Evolutionary conservation across 805 yeast species (phyloP).

Genomic region (Saturnispora diversa): DNA sequence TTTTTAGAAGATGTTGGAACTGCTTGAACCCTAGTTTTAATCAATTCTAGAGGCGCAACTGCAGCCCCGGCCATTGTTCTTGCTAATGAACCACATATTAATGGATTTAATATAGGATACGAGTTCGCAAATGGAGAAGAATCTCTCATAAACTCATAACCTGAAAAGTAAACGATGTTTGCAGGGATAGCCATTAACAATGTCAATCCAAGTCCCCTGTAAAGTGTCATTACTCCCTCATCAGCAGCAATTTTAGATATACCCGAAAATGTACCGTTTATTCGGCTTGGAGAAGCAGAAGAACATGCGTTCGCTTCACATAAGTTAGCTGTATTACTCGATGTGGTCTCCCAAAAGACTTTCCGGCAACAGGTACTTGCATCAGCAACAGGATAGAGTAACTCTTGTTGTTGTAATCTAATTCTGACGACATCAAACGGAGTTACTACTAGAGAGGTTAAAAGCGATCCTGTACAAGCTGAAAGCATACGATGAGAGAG

Average conservation of each 20-base stretch:
- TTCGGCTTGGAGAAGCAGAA: constrained; percentile 25
- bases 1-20: constrained; percentile 41
- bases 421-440: constrained; percentile 78
- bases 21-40: constrained; percentile 87
- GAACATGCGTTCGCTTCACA: constrained; percentile 38
- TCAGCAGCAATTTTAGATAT: constrained; percentile 51
- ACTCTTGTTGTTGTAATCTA: constrained; percentile 69
- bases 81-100: constrained; percentile 80
- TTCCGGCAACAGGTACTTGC: constrained; percentile 30
- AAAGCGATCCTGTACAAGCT: constrained; percentile 67
- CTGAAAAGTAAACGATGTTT: constrained; percentile 87
- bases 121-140: constrained; percentile 44
- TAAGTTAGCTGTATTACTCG: constrained; percentile 11
- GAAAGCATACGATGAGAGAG: constrained; percentile 62
- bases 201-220: constrained; percentile 84
- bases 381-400: constrained; percentile 35
- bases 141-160: constrained; percentile 82
- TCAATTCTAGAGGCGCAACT: constrained; percentile 79
- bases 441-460: constrained; percentile 67
- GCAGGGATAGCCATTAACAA: constrained; percentile 87
- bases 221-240: constrained; percentile 73
- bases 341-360: constrained; percentile 29
- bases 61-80: constrained; percentile 75
- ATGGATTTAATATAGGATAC: constrained; percentile 49
- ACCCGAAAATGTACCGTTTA: constrained; percentile 71